Evolutionary conservation across 2,329 filamentous ascomycete species (phyloP).

Genomic region (Fusarium tupiense): DNA sequence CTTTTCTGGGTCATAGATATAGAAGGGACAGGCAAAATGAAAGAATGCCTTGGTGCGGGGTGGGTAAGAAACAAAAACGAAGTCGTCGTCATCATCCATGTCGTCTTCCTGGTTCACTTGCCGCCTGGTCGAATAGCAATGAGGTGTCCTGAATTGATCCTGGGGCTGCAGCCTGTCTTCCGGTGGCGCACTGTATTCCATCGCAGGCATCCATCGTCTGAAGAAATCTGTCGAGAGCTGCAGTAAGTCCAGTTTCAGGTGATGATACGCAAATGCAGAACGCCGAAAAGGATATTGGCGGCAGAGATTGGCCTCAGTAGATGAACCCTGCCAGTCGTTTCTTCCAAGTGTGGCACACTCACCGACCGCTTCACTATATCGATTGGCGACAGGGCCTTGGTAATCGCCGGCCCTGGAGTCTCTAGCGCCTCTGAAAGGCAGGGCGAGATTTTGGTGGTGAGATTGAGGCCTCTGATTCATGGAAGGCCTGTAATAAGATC

Average conservation of each 20-base stretch:
- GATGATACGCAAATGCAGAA: neutral
- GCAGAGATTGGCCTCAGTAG: neutral
- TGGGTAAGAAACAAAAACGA: rapidly evolving
- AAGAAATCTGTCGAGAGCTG: neutral
- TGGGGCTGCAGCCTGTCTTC: neutral
- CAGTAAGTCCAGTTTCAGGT: neutral
- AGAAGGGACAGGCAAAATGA: neutral
- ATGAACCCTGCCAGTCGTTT: neutral
- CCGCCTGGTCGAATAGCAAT: too few species aligned
- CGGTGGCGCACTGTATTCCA: neutral
- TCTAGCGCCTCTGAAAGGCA: neutral
- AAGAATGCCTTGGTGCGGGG: neutral
- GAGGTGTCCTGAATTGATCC: neutral
- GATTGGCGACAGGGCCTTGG: neutral
- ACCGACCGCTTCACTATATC: neutral
- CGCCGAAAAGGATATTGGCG: rapidly evolving
- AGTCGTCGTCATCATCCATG: neutral
- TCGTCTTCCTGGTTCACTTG: neutral
- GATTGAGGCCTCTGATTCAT: neutral
- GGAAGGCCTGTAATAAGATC: neutral
- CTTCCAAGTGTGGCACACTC: neutral
- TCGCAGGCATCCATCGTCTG: rapidly evolving
- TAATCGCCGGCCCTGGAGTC: rapidly evolving
- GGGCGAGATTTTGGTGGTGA: neutral
- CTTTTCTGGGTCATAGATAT: neutral